A percentile compares a stretch with the other conserved stretches of the same genome.
phyloP scores from a whole-genome alignment of 257 asterid species.

The Capsicum chinense region DNA sequence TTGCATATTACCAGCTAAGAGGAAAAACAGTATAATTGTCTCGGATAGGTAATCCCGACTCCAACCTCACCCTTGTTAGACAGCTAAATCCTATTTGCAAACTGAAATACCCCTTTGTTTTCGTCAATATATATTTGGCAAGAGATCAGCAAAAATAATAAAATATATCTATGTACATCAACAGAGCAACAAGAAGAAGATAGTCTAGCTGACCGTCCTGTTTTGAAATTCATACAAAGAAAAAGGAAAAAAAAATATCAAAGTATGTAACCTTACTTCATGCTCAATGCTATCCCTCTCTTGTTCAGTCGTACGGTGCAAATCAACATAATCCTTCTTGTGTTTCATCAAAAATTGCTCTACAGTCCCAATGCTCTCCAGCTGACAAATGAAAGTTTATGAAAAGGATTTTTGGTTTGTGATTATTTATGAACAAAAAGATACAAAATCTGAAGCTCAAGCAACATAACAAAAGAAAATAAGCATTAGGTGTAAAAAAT shows the following conservation, averaged over 20 bases:
- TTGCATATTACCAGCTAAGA: neutral
- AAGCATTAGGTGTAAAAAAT: neutral
- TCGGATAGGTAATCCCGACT: neutral
- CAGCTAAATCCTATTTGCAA: neutral
- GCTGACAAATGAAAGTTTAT: conserved; percentile 48
- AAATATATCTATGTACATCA: neutral
- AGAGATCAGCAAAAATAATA: neutral
- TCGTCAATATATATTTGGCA: neutral
- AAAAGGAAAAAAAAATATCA: neutral
- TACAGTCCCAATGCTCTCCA: conserved; percentile 71
- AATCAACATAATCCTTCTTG: conserved; percentile 87
- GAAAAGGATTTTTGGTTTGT: neutral
- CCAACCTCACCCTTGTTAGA: conserved; percentile 3
- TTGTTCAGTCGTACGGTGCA: conserved; percentile 84
- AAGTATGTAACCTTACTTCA: conserved; percentile 58
- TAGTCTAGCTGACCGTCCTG: neutral
- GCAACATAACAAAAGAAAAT: neutral
- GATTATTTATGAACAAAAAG: neutral
- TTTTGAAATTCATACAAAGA: neutral
- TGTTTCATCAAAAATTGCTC: conserved; percentile 88
- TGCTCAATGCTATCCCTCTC: conserved; percentile 96
- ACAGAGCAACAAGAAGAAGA: conserved; percentile 4
- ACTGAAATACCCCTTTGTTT: neutral
- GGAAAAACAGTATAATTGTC: neutral
- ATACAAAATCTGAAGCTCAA: neutral